These are phyloP conservation scores for Oryza officinalis DNA, from an alignment of 176 grass and related monocot species.

Conservation along the genomic window DNA sequence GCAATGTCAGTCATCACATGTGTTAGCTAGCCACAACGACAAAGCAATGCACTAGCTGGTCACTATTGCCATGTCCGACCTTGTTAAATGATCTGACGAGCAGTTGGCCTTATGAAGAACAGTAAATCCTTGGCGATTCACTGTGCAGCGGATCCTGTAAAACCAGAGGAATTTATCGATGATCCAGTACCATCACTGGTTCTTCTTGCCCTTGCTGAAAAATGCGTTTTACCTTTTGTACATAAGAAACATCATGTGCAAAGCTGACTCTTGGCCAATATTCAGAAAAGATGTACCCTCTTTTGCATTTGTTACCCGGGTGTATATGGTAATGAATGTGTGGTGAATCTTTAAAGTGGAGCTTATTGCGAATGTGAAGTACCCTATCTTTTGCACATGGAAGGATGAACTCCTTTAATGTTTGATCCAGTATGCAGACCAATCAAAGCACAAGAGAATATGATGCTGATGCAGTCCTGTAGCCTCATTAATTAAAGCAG, in stretches of 20 bases:
- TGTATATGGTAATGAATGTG: constrained; percentile 16
- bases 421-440: neutral
- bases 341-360: neutral
- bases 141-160: constrained; percentile 22
- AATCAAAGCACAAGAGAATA: neutral
- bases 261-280: constrained; percentile 25
- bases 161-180: neutral
- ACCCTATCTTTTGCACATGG: neutral
- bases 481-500: neutral
- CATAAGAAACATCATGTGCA: constrained; percentile 29
- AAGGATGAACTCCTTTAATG: neutral
- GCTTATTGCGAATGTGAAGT: neutral
- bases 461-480: neutral
- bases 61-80: constrained; percentile 1
- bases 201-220: constrained; percentile 16
- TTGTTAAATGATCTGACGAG: constrained; percentile 34
- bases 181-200: constrained; percentile 19
- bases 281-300: neutral
- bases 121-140: constrained; percentile 28
- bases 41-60: neutral
- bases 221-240: neutral
- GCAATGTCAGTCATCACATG: neutral
- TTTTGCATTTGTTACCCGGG: constrained; percentile 15
- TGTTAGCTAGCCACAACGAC: constrained; percentile 10
- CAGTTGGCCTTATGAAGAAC: neutral